Evolutionary conservation across 164 flowering plant genomes (phyloP), one percentile per base, ranked within the genome.

Genomic region (Umbellularia californica): DNA sequence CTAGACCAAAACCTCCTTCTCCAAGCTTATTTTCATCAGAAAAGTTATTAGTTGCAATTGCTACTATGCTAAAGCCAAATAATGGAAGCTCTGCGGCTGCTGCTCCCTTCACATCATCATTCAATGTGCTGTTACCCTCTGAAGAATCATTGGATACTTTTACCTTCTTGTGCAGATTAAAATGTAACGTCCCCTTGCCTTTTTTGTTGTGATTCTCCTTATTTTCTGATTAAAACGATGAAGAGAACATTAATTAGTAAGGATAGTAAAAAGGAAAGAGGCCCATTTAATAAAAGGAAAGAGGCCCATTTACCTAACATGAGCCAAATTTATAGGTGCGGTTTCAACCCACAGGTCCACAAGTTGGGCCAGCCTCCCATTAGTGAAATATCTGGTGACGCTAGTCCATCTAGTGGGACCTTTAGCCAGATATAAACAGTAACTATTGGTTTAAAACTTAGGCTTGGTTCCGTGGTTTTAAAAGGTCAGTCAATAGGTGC

Each of bases 1-100:
- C 69, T 28, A 50, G 47, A 67, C 69, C 69, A 67, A 67, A 67
- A 12, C 69, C 69, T 27, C 69, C 47, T 67, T 27, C 69, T 67
- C 69, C 69, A 28, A 67, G 50, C 25, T 27, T 67, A 9, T 67
- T 67, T 28, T 15, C 50, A 17, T 67, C 69, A 67, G 20, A 25
- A 20, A 67, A 67, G 20, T 67, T 13, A 0, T 27, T 27, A 14
- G 69, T 67, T 67, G 69, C 69, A 17, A 2, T 67, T 67, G n/a
- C 69, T 27, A 67, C 20, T 14, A 27, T 27, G 19, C 35, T 27
- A 67, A 67, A 27, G 11, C 25, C 47, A 28, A 67, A 67, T 14
- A 67, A 13, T 3, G 69, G 69, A 2, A 67, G 41, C 20, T 67
- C 69, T 28, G 19, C 11, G 0, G 58, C 58, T 52, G 58, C 19